Base-by-base conservation (phyloP, 306 rosid species). In the Fragaria nilgerrensis region DNA sequence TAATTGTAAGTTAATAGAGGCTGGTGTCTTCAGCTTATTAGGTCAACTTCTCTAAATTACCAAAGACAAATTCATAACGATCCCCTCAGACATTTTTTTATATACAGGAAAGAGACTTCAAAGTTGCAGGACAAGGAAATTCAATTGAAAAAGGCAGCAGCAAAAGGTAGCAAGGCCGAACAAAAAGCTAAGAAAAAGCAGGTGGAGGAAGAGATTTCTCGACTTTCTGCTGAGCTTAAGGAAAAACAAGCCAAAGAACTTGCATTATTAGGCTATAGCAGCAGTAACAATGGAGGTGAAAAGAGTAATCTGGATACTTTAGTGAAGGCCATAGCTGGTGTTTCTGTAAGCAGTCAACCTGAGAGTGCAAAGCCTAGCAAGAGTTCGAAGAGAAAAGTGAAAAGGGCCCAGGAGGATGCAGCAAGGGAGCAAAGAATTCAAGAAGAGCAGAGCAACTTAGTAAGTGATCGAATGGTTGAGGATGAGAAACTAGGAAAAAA, bases 121-220 rank as follows among this genome's bases (percentile, higher is more conserved):
- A 82, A 81, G 64, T 81, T 95, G 81, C 97, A 89, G 89, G 90
- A 88, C 80, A 92, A 87, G 79, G 98, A 96, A 91, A 76, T 78
- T 59, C 96, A 83, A 79, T 82, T 89, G 89, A 92, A 92, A 73
- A 95, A 88, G 84, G 85, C 86, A 15, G 96, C 99, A 14, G 99
- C 97, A 44, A 89, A 83, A 82, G 97, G 97, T 50, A 92, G 98
- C 97, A 96, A 92, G 82, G 98, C 99, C 63, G 96, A 91, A 82
- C 98, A 92, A 86, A 92, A 89, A 83, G 75, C 89, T 48, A 96
- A 92, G 89, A 96, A 96, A 80, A 96, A 88, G 81, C 96, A 92
- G 79, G 98, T 96, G 84, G 99, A 96, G 89, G 98, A 92, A 81
- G 93, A 91, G 79, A 81, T 96, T 74, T 78, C 98, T 84, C 90